phyloP scores from a whole-genome alignment of 1,284 basidiomycete species.

The Puccinia triticina region DNA sequence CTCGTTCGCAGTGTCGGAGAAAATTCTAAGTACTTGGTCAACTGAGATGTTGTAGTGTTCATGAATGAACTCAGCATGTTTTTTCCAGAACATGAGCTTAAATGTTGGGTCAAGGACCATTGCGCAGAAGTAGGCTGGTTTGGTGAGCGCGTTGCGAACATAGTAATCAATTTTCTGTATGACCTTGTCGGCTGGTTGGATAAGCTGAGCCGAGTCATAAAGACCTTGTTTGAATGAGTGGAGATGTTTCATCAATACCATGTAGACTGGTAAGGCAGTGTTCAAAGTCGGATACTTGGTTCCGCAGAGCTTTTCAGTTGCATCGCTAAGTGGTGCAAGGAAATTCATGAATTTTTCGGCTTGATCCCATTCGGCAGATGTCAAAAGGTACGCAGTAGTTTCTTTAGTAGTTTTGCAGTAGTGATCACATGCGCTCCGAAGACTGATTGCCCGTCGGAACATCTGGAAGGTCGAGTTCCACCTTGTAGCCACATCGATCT shows the following conservation, averaged over 20 bases:
- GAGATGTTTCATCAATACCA: too few relatives aligned
- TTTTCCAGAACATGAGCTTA: constrained; percentile 1
- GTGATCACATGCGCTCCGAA: neutral
- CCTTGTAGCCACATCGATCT: constrained; percentile 5
- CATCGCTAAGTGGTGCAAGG: neutral
- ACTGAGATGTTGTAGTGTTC: too few relatives aligned
- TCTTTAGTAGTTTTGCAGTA: neutral
- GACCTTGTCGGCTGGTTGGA: neutral
- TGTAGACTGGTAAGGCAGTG: too few relatives aligned
- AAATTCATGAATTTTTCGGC: neutral
- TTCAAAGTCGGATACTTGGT: too few relatives aligned
- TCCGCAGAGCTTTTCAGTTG: neutral
- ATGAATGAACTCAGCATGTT: neutral
- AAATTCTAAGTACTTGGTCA: neutral
- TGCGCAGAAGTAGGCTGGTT: constrained; percentile 9
- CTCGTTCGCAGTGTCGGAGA: too few relatives aligned
- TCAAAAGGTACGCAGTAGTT: neutral
- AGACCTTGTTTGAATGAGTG: neutral
- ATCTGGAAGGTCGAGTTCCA: constrained; percentile 28
- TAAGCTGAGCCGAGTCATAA: neutral
- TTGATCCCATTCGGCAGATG: too few relatives aligned
- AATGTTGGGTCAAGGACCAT: constrained; percentile 25
- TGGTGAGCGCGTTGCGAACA: neutral
- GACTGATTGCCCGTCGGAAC: neutral
- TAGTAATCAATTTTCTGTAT: neutral